These are phyloP conservation scores for Phaffia australis DNA, from an alignment of 768 basidiomycete genomes.

Conservation along the genomic window DNA sequence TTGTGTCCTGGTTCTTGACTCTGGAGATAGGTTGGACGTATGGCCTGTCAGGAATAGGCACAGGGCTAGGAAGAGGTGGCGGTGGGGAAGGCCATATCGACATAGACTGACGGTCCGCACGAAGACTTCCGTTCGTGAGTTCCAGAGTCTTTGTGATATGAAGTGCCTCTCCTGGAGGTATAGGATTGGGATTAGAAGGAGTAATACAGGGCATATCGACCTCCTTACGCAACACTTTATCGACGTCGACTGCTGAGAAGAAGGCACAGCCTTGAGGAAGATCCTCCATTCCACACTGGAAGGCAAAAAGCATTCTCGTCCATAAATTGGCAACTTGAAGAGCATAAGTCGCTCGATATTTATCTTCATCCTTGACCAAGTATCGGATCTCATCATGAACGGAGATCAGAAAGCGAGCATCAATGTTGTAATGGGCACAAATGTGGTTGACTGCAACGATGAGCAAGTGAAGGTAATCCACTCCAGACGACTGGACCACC, in stretches of 20 bases:
- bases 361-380: constrained; percentile 76
- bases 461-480: constrained; percentile 93
- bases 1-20: background rate
- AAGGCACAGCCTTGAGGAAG: constrained; percentile 87
- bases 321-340: constrained; percentile 91
- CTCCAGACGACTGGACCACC: constrained; percentile 97
- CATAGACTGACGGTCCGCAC: constrained; percentile 12
- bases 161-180: constrained; percentile 78
- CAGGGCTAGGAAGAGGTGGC: background rate
- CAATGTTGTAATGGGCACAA: constrained; percentile 58
- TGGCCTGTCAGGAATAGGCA: background rate
- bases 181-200: constrained; percentile 71
- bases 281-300: constrained; percentile 87
- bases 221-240: constrained; percentile 83
- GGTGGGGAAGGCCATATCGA: background rate
- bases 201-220: constrained; percentile 93
- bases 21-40: background rate
- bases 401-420: constrained; percentile 87
- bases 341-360: constrained; percentile 80
- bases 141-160: constrained; percentile 56
- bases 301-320: constrained; percentile 85
- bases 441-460: constrained; percentile 92
- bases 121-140: constrained; percentile 46
- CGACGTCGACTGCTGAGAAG: constrained; percentile 92
- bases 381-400: constrained; percentile 97